Conservation (phyloP, 306 rosid species). For the Cicer cuneatum region DNA sequence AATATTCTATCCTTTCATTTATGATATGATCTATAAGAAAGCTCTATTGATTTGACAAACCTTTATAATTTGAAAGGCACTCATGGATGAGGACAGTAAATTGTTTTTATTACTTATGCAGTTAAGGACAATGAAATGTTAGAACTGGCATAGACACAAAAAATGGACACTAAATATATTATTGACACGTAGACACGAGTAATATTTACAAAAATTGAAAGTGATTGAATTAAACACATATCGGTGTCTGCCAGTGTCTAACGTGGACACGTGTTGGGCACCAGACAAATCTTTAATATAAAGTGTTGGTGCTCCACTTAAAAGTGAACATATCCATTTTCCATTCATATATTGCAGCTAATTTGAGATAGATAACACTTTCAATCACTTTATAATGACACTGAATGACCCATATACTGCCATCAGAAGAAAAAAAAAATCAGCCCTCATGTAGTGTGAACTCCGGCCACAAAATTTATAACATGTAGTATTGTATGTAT, state of each 20-base stretch:
- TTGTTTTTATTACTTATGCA: not conserved
- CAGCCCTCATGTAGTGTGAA: not conserved
- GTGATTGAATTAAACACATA: too few species aligned
- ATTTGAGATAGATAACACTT: not conserved
- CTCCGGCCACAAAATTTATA: not conserved
- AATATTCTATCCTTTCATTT: not conserved
- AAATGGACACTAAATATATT: too few species aligned
- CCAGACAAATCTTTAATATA: too few species aligned
- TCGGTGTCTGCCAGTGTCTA: too few species aligned
- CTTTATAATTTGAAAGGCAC: slow-evolving; percentile 3
- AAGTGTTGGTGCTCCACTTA: not conserved
- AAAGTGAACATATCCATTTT: slow-evolving; percentile 10
- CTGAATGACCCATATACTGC: not conserved
- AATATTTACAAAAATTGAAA: too few species aligned
- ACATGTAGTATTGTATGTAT: too few species aligned
- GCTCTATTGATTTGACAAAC: slow-evolving; percentile 3
- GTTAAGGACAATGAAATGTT: not conserved
- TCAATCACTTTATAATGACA: not conserved
- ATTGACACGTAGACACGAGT: too few species aligned
- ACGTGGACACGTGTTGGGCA: too few species aligned
- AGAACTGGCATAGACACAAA: too few species aligned
- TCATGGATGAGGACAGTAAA: not conserved
- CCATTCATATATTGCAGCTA: not conserved
- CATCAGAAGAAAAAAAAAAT: not conserved
- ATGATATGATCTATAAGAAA: slow-evolving; percentile 16